phyloP scores from a whole-genome alignment of 2,329 filamentous ascomycete species.

The Sporothrix curviconia region DNA sequence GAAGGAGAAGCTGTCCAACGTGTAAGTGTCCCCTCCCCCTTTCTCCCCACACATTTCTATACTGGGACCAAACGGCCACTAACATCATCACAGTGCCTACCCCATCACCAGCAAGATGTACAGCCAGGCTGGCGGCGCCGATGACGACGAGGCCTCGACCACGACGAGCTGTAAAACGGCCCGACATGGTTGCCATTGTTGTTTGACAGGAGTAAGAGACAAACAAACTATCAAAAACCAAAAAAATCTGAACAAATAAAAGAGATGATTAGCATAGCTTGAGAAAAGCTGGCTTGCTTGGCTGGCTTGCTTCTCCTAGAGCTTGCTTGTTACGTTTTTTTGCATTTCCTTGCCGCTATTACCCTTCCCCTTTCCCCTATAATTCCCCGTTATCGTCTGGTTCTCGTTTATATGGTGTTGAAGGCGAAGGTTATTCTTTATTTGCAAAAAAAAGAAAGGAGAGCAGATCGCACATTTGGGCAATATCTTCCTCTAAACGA shows the following conservation, averaged over 20 bases:
- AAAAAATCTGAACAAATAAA: background rate
- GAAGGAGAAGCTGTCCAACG: slow-evolving; percentile 96
- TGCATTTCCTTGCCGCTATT: background rate
- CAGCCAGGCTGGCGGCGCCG: slow-evolving; percentile 57
- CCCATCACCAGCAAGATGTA: slow-evolving; percentile 99
- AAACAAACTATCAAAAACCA: background rate
- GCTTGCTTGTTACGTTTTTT: background rate
- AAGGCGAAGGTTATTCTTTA: background rate
- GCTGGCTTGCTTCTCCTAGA: background rate
- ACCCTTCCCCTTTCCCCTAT: background rate
- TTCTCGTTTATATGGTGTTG: background rate
- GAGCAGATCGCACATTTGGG: background rate
- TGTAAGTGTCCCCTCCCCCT: slow-evolving; percentile 30
- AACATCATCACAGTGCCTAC: slow-evolving; percentile 53
- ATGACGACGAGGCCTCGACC: slow-evolving; percentile 64
- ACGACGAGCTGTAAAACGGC: slow-evolving; percentile 70
- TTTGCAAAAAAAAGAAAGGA: background rate
- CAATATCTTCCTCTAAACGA: background rate
- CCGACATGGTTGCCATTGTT: background rate
- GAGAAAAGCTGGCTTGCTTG: background rate
- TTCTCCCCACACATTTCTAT: background rate
- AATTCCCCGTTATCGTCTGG: background rate
- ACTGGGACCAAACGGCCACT: no score
- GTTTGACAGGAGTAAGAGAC: no score
- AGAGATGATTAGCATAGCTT: background rate